Conservation (phyloP, 345 rosid species). For the Bruguiera gymnorhiza region DNA sequence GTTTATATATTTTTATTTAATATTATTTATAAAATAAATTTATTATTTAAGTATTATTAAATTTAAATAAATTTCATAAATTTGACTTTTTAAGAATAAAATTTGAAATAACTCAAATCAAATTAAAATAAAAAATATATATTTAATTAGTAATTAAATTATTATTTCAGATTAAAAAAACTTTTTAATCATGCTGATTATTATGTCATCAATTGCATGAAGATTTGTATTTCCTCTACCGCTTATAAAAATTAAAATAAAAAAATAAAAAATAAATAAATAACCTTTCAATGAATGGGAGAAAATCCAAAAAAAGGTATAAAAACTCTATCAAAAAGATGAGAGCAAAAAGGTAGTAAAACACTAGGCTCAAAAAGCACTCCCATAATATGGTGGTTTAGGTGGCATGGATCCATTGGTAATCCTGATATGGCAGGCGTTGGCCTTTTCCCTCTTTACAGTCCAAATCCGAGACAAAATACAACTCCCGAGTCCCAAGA, state of each 20-base stretch:
- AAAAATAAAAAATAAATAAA: neutral
- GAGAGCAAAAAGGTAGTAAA: neutral
- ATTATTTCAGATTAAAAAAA: too few relatives aligned
- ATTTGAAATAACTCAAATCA: too few relatives aligned
- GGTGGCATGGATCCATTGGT: slow-evolving; percentile 10
- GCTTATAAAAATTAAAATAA: neutral
- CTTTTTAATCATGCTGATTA: too few relatives aligned
- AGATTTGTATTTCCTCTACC: neutral
- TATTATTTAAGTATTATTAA: too few relatives aligned
- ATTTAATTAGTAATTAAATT: too few relatives aligned
- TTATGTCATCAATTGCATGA: too few relatives aligned
- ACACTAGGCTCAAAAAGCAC: slow-evolving; percentile 12
- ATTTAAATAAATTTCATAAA: too few relatives aligned
- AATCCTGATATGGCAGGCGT: neutral
- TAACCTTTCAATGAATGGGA: neutral
- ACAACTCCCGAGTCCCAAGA: slow-evolving; percentile 10
- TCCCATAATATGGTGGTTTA: slow-evolving; percentile 2
- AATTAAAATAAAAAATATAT: too few relatives aligned
- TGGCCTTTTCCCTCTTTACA: slow-evolving; percentile 18
- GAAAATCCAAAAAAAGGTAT: neutral
- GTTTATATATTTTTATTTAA: too few relatives aligned
- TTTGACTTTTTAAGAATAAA: too few relatives aligned
- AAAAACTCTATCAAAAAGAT: neutral
- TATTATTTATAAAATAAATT: too few relatives aligned
- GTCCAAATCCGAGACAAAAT: too few relatives aligned